Conservation (phyloP, 371 early-diverging fungal species). For the Parasitella parasitica region DNA sequence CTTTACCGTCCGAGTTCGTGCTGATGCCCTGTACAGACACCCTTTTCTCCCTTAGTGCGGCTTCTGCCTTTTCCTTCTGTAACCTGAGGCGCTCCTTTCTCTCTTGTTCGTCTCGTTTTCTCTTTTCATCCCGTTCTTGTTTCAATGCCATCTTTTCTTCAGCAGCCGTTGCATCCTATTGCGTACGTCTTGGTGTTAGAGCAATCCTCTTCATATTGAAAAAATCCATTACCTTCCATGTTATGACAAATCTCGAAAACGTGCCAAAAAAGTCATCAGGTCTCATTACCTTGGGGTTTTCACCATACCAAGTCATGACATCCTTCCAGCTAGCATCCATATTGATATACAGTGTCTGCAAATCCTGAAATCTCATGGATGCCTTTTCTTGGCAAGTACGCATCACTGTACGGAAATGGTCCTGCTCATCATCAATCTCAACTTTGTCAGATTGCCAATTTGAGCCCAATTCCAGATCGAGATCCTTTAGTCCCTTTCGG, state of each 20-base stretch:
- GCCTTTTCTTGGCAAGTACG: slow-evolving; percentile 22
- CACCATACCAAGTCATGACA: slow-evolving; percentile 37
- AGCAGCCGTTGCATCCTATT: slow-evolving; percentile 35
- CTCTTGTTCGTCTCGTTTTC: slow-evolving; percentile 34
- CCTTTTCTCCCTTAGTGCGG: slow-evolving; percentile 20
- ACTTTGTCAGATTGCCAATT: slow-evolving; percentile 37
- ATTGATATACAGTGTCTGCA: slow-evolving; percentile 33
- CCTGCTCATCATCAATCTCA: slow-evolving; percentile 29
- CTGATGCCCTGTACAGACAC: slow-evolving; percentile 20
- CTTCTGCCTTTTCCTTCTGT: slow-evolving; percentile 31
- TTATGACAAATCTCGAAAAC: slow-evolving; percentile 25
- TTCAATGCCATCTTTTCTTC: slow-evolving; percentile 40
- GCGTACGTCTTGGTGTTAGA: neutral
- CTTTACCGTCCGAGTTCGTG: slow-evolving; percentile 19
- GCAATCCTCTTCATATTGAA: neutral
- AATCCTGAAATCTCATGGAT: slow-evolving; percentile 22
- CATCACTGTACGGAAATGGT: slow-evolving; percentile 31
- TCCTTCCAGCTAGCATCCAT: slow-evolving; percentile 43
- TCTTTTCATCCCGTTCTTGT: slow-evolving; percentile 42
- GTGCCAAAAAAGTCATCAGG: slow-evolving; percentile 38
- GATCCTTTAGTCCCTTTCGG: slow-evolving; percentile 31
- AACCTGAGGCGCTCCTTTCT: slow-evolving; percentile 27
- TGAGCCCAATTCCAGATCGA: slow-evolving; percentile 24
- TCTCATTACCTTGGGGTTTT: slow-evolving; percentile 35
- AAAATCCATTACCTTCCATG: slow-evolving; percentile 27